Percentiles rank a stretch among this genome's conserved stretches.
Evolutionary conservation across 768 basidiomycete genomes (phyloP).

Genomic region (Leucosporidium yakuticum): DNA sequence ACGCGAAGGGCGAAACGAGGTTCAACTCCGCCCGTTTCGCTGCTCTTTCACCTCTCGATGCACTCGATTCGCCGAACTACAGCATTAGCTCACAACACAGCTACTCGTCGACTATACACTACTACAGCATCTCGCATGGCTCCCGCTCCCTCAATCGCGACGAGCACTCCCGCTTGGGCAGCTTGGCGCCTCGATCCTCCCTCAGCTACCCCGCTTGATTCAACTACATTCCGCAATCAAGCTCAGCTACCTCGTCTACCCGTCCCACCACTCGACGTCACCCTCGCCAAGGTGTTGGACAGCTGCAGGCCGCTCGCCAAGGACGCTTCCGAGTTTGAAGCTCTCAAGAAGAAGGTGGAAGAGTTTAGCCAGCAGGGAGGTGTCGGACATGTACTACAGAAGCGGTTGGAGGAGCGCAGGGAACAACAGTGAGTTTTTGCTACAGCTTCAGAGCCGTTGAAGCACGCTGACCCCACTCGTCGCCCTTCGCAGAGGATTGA

Average conservation of each 20-base stretch:
- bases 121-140: background rate
- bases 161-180: conserved; percentile 6
- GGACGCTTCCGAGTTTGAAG: conserved; percentile 53
- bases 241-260: conserved; percentile 54
- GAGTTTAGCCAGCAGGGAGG: conserved; percentile 51
- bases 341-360: conserved; percentile 10
- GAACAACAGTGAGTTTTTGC: conserved; percentile 41
- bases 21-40: no score
- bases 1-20: no score
- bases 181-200: conserved; percentile 25
- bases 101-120: background rate
- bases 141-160: background rate
- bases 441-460: background rate
- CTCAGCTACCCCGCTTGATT: background rate
- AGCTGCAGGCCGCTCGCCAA: conserved; percentile 69
- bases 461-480: background rate
- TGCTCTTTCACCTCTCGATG: no score
- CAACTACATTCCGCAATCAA: conserved; percentile 38
- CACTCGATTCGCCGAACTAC: background rate
- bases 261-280: conserved; percentile 72
- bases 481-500: conserved; percentile 32
- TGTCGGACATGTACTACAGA: conserved; percentile 63
- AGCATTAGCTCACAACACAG: background rate
- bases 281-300: conserved; percentile 79
- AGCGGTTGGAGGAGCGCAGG: conserved; percentile 67